phyloP scores from a whole-genome alignment of 768 basidiomycete species.

The Cyclocybe cylindracea region DNA sequence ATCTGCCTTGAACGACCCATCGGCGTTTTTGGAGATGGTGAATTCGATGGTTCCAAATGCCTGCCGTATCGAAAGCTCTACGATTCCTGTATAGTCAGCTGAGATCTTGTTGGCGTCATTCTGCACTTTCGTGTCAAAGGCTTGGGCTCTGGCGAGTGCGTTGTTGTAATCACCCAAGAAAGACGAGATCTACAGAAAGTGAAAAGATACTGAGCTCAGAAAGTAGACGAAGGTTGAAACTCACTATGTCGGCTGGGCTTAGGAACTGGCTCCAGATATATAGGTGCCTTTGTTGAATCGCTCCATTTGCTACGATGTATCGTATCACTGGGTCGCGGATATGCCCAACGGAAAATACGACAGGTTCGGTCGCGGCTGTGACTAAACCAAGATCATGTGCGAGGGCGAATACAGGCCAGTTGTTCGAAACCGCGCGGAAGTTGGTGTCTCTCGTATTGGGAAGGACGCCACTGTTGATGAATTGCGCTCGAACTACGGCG shows the following conservation, averaged over 20 bases:
- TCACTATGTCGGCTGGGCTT: conserved; percentile 32
- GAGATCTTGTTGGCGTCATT: conserved; percentile 49
- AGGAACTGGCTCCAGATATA: conserved; percentile 48
- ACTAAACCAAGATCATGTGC: conserved; percentile 58
- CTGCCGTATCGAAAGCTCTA: conserved; percentile 55
- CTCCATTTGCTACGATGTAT: conserved; percentile 43
- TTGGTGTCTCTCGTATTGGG: conserved; percentile 53
- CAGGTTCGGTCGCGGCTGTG: conserved; percentile 30
- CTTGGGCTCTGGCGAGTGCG: conserved; percentile 43
- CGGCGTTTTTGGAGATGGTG: conserved; percentile 47
- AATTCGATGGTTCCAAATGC: conserved; percentile 54
- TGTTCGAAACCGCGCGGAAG: conserved; percentile 56
- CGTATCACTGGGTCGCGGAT: conserved; percentile 50
- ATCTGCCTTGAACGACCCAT: conserved; percentile 49
- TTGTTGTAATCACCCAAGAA: conserved; percentile 43
- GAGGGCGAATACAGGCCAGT: conserved; percentile 66
- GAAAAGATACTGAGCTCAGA: too few species aligned
- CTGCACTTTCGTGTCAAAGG: conserved; percentile 48
- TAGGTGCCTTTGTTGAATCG: conserved; percentile 39
- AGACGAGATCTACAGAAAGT: conserved; percentile 34
- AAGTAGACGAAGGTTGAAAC: neutral
- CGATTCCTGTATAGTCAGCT: conserved; percentile 47
- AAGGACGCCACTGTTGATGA: conserved; percentile 56
- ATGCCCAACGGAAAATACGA: conserved; percentile 49
- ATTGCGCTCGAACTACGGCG: conserved; percentile 55